These are phyloP conservation scores for Fusarium tuaranense DNA, from an alignment of 2,329 filamentous ascomycete genomes.

Conservation along the genomic window DNA sequence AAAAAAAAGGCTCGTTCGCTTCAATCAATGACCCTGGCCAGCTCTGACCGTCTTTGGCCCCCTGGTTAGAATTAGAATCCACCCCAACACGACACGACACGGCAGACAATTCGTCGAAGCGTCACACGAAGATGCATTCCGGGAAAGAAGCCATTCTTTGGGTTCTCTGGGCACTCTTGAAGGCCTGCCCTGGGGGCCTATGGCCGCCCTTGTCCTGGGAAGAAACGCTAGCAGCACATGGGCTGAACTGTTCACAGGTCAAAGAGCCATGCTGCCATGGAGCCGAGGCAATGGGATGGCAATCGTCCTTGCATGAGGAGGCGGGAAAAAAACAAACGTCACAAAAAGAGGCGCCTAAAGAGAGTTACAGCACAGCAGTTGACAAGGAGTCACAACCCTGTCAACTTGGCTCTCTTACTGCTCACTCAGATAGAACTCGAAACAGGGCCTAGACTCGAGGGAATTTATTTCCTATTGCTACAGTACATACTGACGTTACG, in stretches of 20 bases:
- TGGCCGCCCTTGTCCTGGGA: neutral
- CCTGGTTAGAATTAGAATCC: neutral
- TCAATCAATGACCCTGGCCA: constrained; percentile 15
- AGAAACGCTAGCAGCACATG: constrained; percentile 16
- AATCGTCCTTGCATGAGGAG: constrained; percentile 6
- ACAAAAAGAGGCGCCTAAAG: neutral
- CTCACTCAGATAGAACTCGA: constrained; percentile 21
- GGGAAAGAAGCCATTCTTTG: neutral
- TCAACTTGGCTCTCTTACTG: constrained; percentile 15
- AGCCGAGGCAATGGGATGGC: constrained; percentile 1
- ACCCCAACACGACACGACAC: neutral
- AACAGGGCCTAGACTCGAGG: constrained; percentile 11
- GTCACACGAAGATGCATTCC: neutral
- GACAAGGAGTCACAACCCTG: constrained; percentile 30
- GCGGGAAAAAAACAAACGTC: constrained; percentile 11
- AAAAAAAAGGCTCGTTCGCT: constrained; percentile 23
- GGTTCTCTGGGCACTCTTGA: neutral
- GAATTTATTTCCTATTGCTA: neutral
- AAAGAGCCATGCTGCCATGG: neutral
- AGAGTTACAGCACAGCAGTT: neutral
- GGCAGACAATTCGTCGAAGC: neutral
- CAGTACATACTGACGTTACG: neutral
- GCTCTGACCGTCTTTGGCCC: constrained; percentile 7
- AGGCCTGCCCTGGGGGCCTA: neutral
- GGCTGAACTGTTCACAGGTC: constrained; percentile 6